A percentile compares a stretch with the other conserved stretches of the same genome.
Evolutionary conservation across 2,329 filamentous ascomycete genomes (phyloP).

Genomic region (Lasiodiplodia citricola): DNA sequence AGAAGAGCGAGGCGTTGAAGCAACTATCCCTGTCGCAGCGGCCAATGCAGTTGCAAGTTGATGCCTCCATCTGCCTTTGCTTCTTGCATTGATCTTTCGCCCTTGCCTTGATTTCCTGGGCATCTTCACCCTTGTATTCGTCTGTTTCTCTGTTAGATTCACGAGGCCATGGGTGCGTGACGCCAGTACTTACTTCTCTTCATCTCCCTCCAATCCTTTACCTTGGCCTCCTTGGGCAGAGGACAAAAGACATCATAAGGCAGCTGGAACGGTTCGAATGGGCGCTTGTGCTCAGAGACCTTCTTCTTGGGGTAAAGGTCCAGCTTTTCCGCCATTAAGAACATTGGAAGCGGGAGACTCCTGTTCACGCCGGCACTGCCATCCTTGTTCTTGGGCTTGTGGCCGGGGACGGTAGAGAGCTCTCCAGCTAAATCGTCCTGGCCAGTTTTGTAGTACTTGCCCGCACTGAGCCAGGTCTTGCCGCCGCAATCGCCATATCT

Average conservation of each 20-base stretch:
- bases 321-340: constrained; percentile 72
- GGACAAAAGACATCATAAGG: constrained; percentile 91
- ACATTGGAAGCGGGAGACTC: constrained; percentile 77
- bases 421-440: constrained; percentile 14
- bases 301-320: constrained; percentile 56
- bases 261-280: constrained; percentile 58
- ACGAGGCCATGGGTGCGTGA: neutral
- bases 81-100: constrained; percentile 70
- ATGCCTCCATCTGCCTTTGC: constrained; percentile 73
- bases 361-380: constrained; percentile 51
- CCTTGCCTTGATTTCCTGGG: constrained; percentile 18
- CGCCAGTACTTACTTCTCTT: constrained; percentile 57
- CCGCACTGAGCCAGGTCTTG: constrained; percentile 18
- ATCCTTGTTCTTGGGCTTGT: constrained; percentile 43
- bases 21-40: constrained; percentile 75
- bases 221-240: constrained; percentile 84
- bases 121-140: constrained; percentile 35
- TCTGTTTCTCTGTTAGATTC: neutral
- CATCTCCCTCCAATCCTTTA: constrained; percentile 89
- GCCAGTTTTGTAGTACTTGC: constrained; percentile 37
- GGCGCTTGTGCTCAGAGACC: constrained; percentile 15
- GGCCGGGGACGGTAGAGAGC: constrained; percentile 30
- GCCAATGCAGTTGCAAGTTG: constrained; percentile 58
- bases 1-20: constrained; percentile 95
- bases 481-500: neutral